These are phyloP conservation scores for Carallia pectinifolia DNA, from an alignment of 345 rosid species.

Conservation along the genomic window DNA sequence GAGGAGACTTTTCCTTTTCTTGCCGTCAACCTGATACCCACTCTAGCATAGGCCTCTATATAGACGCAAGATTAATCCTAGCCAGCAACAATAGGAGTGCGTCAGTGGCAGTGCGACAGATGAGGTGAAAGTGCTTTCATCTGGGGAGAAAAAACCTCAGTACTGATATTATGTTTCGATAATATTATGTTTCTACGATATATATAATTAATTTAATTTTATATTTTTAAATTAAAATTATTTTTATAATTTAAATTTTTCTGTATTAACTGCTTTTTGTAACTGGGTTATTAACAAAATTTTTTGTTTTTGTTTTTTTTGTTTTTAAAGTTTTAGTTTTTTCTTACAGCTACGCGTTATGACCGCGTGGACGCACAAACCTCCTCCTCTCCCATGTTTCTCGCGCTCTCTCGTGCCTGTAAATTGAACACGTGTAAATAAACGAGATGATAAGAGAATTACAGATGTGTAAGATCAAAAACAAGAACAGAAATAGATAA, in stretches of 20 bases:
- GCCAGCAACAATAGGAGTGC: background rate
- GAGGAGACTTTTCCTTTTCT: too few species aligned
- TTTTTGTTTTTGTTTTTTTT: background rate
- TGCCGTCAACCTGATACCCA: too few species aligned
- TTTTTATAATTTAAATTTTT: too few species aligned
- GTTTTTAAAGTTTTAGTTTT: background rate
- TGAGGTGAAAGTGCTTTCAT: conserved; percentile 17
- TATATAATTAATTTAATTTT: background rate
- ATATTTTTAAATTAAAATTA: background rate
- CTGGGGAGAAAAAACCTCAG: conserved; percentile 17
- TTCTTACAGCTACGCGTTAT: conserved; percentile 10
- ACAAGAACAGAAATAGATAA: too few species aligned
- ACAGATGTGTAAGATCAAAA: too few species aligned
- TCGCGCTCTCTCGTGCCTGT: background rate
- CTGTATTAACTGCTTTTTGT: too few species aligned
- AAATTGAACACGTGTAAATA: background rate
- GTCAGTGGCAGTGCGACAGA: conserved; percentile 17
- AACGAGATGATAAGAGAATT: too few species aligned
- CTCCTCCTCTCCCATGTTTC: too few species aligned
- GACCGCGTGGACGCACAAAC: background rate
- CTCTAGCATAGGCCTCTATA: background rate
- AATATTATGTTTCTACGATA: too few species aligned
- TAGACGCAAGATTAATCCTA: background rate
- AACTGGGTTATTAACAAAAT: too few species aligned
- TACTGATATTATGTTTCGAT: background rate